phyloP scores from a whole-genome alignment of 2,329 filamentous ascomycete species.

The Sclerotinia glacialis region DNA sequence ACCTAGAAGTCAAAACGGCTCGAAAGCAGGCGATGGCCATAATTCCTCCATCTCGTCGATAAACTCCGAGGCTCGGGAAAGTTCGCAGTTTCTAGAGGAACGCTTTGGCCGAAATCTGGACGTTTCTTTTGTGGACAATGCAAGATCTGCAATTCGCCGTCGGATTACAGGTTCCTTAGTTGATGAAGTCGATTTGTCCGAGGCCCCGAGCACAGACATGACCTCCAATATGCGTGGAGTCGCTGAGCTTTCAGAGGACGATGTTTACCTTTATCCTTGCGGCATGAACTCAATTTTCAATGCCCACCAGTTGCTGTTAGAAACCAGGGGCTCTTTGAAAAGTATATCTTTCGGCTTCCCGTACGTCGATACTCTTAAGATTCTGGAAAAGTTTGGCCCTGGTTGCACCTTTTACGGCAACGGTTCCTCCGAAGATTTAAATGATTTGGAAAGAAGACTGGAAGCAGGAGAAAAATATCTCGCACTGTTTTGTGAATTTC shows the following conservation, averaged over 20 bases:
- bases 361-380: conserved; percentile 94
- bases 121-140: conserved; percentile 72
- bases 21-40: conserved; percentile 14
- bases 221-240: conserved; percentile 53
- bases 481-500: conserved; percentile 90
- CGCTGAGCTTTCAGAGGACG: conserved; percentile 71
- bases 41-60: conserved; percentile 18
- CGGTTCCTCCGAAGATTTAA: conserved; percentile 72
- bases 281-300: conserved; percentile 98
- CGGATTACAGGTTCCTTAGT: conserved; percentile 86
- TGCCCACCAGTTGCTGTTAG: conserved; percentile 71
- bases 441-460: conserved; percentile 75
- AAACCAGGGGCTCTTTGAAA: conserved; percentile 60
- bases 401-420: conserved; percentile 86
- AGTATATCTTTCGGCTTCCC: conserved; percentile 96
- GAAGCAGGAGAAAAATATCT: conserved; percentile 72
- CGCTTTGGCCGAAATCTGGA: conserved; percentile 90
- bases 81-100: conserved; percentile 82
- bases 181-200: conserved; percentile 64
- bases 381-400: conserved; percentile 89
- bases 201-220: conserved; percentile 52
- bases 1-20: conserved; percentile 27
- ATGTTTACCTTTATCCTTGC: conserved; percentile 83
- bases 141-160: conserved; percentile 79
- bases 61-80: conserved; percentile 53